A percentile compares a stretch with the other conserved stretches of the same genome.
phyloP scores from a whole-genome alignment of 441 rosid species.

The Populus hybrid region DNA sequence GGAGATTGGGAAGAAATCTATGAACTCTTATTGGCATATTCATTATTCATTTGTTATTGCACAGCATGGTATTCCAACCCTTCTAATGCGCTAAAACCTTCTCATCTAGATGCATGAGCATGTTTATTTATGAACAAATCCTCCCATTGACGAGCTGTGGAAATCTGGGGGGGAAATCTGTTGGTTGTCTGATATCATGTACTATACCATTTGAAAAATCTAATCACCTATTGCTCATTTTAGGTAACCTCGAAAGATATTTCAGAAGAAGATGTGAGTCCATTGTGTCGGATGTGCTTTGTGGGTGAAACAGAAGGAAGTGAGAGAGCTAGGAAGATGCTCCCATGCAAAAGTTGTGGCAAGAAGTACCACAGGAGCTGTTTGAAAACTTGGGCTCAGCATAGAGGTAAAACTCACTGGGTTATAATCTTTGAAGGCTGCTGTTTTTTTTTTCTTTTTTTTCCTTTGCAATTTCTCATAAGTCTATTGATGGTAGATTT shows the following conservation, averaged over 20 bases:
- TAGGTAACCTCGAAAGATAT: slow-evolving; percentile 52
- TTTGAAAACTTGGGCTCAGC: slow-evolving; percentile 82
- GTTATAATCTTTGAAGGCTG: slow-evolving; percentile 13
- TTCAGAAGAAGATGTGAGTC: slow-evolving; percentile 58
- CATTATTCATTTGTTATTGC: not conserved
- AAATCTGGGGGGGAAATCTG: not conserved
- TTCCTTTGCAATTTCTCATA: slow-evolving; percentile 18
- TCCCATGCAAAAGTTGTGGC: slow-evolving; percentile 78
- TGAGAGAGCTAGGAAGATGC: slow-evolving; percentile 91
- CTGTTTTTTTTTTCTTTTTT: not conserved
- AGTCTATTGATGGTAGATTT: slow-evolving; percentile 51
- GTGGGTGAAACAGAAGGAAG: slow-evolving; percentile 81
- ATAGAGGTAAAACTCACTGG: slow-evolving; percentile 61
- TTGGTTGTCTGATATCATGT: not conserved
- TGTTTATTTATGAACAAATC: not conserved
- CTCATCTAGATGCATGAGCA: not conserved
- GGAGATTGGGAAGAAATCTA: not conserved
- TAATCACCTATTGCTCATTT: not conserved
- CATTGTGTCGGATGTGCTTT: slow-evolving; percentile 85
- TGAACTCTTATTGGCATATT: not conserved
- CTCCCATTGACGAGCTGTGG: not conserved
- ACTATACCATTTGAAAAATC: not conserved
- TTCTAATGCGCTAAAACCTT: not conserved
- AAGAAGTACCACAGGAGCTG: slow-evolving; percentile 93
- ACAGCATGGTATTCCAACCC: not conserved